Evolutionary conservation across 805 yeast species (phyloP), one percentile per base, ranked within the genome.

Genomic region (Pichia californica): DNA sequence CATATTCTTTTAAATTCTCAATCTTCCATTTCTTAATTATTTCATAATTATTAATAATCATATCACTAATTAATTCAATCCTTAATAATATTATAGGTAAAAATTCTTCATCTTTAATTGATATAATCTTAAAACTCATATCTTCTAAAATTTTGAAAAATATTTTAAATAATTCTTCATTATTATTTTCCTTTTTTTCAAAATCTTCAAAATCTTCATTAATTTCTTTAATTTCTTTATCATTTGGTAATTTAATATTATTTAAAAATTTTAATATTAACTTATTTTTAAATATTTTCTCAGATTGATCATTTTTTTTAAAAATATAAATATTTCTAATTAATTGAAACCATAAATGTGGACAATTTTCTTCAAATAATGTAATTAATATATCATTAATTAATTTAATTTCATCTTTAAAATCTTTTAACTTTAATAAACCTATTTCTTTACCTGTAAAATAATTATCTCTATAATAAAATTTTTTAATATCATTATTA

Each of bases 61-160:
- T 28, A 41, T 49, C 44, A 33, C 54, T 55, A n/a, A 57, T 35
- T 20, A 54, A 34, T 21, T 51, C 38, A 23, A 57, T 28, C 13
- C 60, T 52, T 43, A 39, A 34, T 9, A 34, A 38, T 2, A 44
- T 20, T 18, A 38, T 11, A 14, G n/a, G n/a, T 14, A n/a, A 25
- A 9, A 38, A 25, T 18, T 25, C 10, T 15, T 38, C 42, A 11
- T 35, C 13, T 11, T 43, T 23, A 13, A 33, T 13, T 23, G 1
- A 14, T 11, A 43, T 14, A 3, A 15, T 9, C 16, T 20, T 25
- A 14, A 11, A n/a, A 8, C 33, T 31, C 31, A 34, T 44, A 32
- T 15, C 27, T 7, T 32, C 30, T 5, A 27, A 8, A n/a, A 21
- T 21, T 11, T 40, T 21, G 19, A 10, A 11, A 13, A 40, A 36